phyloP scores from a whole-genome alignment of 306 rosid genomes.

The Biancaea sappan region DNA sequence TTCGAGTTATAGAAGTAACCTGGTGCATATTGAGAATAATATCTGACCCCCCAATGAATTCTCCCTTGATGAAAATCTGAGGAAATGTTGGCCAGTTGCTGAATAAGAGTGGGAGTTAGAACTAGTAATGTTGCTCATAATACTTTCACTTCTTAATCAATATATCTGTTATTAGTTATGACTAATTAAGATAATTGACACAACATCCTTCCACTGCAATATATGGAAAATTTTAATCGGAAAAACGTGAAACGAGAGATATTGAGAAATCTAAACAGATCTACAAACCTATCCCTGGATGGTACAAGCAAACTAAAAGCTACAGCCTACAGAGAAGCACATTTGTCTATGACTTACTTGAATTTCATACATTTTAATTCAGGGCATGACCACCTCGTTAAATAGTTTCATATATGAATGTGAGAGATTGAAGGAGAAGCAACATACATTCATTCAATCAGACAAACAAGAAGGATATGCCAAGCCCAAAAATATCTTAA shows the following conservation, averaged over 20 bases:
- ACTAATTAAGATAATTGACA: not conserved
- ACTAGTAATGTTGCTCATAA: not conserved
- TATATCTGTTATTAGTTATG: not conserved
- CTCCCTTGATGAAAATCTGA: conserved; percentile 89
- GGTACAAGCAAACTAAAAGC: not conserved
- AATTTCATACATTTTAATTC: not conserved
- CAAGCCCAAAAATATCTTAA: not conserved
- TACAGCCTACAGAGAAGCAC: not conserved
- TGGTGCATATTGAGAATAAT: conserved; percentile 83
- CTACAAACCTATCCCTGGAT: not conserved
- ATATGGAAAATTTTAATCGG: not conserved
- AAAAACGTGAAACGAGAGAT: not conserved
- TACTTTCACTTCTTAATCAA: not conserved
- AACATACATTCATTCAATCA: not conserved
- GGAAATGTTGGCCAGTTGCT: conserved; percentile 95
- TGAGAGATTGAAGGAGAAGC: not conserved
- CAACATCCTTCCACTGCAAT: not conserved
- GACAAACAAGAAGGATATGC: not conserved
- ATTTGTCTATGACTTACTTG: not conserved
- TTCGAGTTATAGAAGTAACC: conserved; percentile 46
- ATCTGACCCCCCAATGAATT: conserved; percentile 92
- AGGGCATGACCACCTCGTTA: not conserved
- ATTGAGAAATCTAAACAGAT: not conserved
- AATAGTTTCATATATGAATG: not conserved
- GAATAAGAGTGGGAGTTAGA: conserved; percentile 28